Conservation (phyloP, 352 stramenopile genomes). For the Phytopythium oedochilum region DNA sequence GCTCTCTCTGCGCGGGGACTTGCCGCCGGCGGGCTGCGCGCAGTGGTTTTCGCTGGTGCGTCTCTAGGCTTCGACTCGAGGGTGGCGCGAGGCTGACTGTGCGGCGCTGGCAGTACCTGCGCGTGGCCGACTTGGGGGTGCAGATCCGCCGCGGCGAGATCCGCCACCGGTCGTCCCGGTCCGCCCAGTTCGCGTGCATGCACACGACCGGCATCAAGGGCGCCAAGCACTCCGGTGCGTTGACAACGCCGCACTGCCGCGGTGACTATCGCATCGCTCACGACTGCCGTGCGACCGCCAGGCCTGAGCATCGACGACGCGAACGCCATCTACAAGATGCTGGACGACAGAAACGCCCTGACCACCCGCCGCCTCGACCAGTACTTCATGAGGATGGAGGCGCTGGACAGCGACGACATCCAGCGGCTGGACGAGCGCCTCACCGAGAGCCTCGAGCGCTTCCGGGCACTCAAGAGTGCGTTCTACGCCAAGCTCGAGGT, state of each 20-base stretch:
- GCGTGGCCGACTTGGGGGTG: slow-evolving; percentile 55
- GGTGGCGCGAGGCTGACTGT: neutral
- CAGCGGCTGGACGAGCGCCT: slow-evolving; percentile 50
- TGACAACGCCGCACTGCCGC: neutral
- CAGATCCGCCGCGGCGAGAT: slow-evolving; percentile 73
- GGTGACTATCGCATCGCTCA: neutral
- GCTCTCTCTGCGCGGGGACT: slow-evolving; percentile 16
- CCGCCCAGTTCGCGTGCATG: slow-evolving; percentile 39
- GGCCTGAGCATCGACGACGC: slow-evolving; percentile 74
- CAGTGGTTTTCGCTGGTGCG: slow-evolving; percentile 65
- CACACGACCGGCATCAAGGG: slow-evolving; percentile 61
- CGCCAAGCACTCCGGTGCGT: slow-evolving; percentile 46
- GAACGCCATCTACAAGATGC: slow-evolving; percentile 46
- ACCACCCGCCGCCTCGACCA: slow-evolving; percentile 34
- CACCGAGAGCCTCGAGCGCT: slow-evolving; percentile 29
- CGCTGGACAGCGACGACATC: slow-evolving; percentile 51
- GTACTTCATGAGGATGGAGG: slow-evolving; percentile 56
- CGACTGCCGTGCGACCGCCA: slow-evolving; percentile 5
- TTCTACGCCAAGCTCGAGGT: slow-evolving; percentile 47
- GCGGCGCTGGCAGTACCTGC: slow-evolving; percentile 41
- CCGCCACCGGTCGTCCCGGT: slow-evolving; percentile 36
- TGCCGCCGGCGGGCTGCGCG: slow-evolving; percentile 29
- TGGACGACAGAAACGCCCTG: slow-evolving; percentile 32
- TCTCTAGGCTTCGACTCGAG: neutral
- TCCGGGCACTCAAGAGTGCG: slow-evolving; percentile 30